Evolutionary conservation across 2,329 filamentous ascomycete genomes (phyloP).

Genomic region (Microcyclospora pomicola): DNA sequence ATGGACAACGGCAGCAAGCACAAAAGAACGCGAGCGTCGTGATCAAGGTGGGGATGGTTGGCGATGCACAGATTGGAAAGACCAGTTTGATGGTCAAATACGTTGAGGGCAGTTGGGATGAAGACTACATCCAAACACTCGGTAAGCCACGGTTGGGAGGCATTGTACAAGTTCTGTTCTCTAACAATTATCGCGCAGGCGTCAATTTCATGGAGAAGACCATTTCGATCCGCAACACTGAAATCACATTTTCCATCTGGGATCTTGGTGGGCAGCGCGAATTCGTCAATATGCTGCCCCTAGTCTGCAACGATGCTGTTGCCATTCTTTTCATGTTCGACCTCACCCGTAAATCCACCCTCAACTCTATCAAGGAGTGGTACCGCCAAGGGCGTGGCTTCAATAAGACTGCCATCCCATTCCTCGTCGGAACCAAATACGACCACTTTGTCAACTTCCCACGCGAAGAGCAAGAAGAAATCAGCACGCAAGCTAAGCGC

Average conservation of each 20-base stretch:
- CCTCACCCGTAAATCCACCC: slow-evolving; percentile 88
- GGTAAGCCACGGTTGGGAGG: slow-evolving; percentile 35
- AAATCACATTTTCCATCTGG: slow-evolving; percentile 99
- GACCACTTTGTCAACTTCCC: slow-evolving; percentile 99
- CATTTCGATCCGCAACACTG: slow-evolving; percentile 96
- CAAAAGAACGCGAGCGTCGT: slow-evolving; percentile 56
- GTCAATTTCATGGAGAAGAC: slow-evolving; percentile 99
- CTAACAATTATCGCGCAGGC: slow-evolving; percentile 31
- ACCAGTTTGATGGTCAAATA: slow-evolving; percentile 99
- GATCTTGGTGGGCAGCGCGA: slow-evolving; percentile 94
- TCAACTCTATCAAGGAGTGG: slow-evolving; percentile 99
- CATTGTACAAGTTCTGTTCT: not conserved
- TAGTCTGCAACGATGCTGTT: slow-evolving; percentile 98
- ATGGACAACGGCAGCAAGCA: slow-evolving; percentile 25
- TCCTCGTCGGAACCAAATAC: slow-evolving; percentile 94
- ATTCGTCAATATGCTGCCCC: slow-evolving; percentile 97
- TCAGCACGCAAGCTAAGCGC: slow-evolving; percentile 88
- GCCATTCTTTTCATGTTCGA: slow-evolving; percentile 99
- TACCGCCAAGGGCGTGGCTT: slow-evolving; percentile 94
- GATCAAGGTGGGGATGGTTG: slow-evolving; percentile 99
- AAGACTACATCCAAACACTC: slow-evolving; percentile 97
- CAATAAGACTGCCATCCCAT: slow-evolving; percentile 99
- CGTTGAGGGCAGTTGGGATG: slow-evolving; percentile 97
- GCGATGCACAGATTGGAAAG: slow-evolving; percentile 97
- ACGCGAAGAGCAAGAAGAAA: slow-evolving; percentile 93